Base-by-base conservation (phyloP, 495 filamentous ascomycete species). In the Evansstolkia leycettana region DNA sequence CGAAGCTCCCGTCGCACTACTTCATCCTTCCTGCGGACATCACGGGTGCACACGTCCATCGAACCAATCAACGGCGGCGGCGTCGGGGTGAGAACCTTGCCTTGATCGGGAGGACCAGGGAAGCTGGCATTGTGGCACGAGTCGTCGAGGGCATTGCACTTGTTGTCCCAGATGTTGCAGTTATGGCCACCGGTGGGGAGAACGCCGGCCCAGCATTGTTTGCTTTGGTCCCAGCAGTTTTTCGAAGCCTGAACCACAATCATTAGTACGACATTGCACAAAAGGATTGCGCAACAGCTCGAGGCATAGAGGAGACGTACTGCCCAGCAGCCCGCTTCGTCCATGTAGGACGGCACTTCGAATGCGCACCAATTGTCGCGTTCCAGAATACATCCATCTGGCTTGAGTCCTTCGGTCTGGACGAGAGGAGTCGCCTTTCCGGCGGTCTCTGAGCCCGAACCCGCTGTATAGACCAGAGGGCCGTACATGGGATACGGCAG, bases 321-420 rank as follows among this genome's bases (percentile, higher is more conserved):
- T 15, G 34, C 40, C 69, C 70, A 81, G 62, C 82, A 87, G n/a
- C 70, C 67, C 9, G 42, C 37, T 41, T 73, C 57, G 25, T 57
- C 55, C 4, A 50, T 55, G 51, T 78, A 85, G 7, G 37, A 38
- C 0, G 70, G 52, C 0, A 82, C 56, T 42, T 80, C 69, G 14
- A 64, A 44, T 20, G 67, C 76, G 50, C 77, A 82, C 81, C 80
- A 86, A 54, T 84, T 82, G 25, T 60, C 78, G 46, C 80, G 82
- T 39, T 70, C 67, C 33, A 79, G 50, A 19, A 80, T 58, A 50
- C 73, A 82, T 30, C 55, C 49, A 0, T 45, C 31, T 0, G 75
- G 76, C 28, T 72, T 58, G 9, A 64, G 39, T 4, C 62, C 62
- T 19, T 57, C 43, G 1, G 30, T 47, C 38, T 65, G 63, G 0